Base-by-base conservation (phyloP, 2,329 filamentous ascomycete genomes). In the Xylariaceae sp. region DNA sequence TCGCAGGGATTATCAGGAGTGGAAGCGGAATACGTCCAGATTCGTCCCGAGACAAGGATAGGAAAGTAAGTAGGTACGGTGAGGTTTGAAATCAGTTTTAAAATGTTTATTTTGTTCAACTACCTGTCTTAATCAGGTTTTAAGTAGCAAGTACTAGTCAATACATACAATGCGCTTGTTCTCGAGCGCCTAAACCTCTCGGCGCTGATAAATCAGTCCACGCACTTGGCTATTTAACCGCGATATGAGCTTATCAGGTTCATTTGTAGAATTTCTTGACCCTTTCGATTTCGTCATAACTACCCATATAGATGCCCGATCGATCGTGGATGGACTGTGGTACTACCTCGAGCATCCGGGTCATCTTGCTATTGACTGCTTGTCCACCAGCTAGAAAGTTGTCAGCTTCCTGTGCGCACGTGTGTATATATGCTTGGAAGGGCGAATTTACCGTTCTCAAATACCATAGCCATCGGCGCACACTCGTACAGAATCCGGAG, bases 381-480 rank as follows among this genome's bases (percentile, higher is more conserved):
- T 96, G 88, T 58, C 95, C 95, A 67, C 95, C 95, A 68, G 95
- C 91, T 95, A 65, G 41, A 69, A 50, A 68, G 44, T 44, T 21
- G 64, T 77, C 66, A 76, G 71, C 48, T 41, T 54, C 18, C 3
- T 23, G 5, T 23, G 1, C n/a, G 19, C 37, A 37, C 42, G 40
- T 12, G 2, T 20, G 16, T 40, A 20, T 32, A n/a, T 19, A n/a
- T 19, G 1, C 26, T 19, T n/a, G 26, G 10, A 40, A 12, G 37
- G 14, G 42, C 29, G 5, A 6, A 79, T 88, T 77, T 75, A 93
- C 90, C 95, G 77, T 99, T 97, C 78, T 99, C 95, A 75, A 99
- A 98, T 6, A 99, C 85, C 88, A 98, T 90, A 20, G 95, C 95
- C 95, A 99, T 99, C 40, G 95, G 95, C 14, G 95, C 95, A 73